Percentiles rank a stretch among this genome's conserved stretches.
These are phyloP conservation scores for Rhizopogon roseolus DNA, from an alignment of 768 basidiomycete species.

Conservation along the genomic window DNA sequence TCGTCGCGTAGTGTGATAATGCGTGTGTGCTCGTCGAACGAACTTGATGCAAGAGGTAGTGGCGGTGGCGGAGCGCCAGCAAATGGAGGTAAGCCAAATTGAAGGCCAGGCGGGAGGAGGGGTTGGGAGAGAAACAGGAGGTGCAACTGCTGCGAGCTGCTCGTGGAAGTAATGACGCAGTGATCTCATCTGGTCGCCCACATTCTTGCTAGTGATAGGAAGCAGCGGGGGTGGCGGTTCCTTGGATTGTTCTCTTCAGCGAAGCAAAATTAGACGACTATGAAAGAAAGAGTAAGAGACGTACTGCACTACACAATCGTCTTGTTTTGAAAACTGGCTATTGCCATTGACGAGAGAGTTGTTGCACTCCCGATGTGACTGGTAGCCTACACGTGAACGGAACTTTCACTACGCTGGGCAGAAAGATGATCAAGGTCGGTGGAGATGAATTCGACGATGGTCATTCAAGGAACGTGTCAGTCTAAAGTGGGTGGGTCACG, in stretches of 20 bases:
- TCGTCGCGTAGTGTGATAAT: constrained; percentile 59
- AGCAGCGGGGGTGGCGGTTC: constrained; percentile 78
- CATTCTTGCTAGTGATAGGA: constrained; percentile 57
- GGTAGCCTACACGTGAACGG: no score
- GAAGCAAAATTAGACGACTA: background rate
- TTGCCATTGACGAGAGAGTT: no score
- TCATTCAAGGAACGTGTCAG: no score
- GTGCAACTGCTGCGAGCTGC: constrained; percentile 44
- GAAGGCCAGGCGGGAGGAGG: constrained; percentile 4
- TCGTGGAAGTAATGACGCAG: no score
- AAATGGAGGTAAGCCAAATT: constrained; percentile 4
- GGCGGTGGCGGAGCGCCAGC: constrained; percentile 12
- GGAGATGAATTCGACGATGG: no score
- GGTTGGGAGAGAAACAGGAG: constrained; percentile 12
- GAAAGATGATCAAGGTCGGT: no score
- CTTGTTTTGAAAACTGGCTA: no score
- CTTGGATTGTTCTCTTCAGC: constrained; percentile 50
- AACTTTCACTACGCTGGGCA: no score
- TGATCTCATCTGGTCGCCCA: constrained; percentile 81
- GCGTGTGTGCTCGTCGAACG: constrained; percentile 12
- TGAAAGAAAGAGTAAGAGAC: constrained; percentile 21
- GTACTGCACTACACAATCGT: constrained; percentile 45
- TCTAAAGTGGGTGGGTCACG: no score
- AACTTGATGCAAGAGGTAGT: constrained; percentile 10
- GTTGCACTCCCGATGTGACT: no score